Percentiles rank a stretch among this genome's conserved stretches.
Conservation (phyloP, 257 asterid species). For the Primulina eburnea region DNA sequence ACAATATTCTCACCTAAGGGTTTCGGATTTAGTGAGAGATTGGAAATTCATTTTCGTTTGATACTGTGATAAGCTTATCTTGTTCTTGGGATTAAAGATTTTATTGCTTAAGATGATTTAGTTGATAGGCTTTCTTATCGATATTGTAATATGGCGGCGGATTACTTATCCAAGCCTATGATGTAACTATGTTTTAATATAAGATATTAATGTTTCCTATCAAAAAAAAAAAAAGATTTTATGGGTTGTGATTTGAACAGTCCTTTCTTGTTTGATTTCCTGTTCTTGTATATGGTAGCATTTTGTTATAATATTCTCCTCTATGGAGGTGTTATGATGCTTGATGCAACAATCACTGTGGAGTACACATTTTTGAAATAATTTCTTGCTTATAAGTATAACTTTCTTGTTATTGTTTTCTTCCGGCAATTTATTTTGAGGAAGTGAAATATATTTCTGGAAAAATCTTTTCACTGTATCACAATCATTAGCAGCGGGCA, state of each 20-base stretch:
- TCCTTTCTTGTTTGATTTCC: neutral
- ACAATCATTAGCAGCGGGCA: conserved; percentile 21
- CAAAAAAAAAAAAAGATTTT: too few relatives aligned
- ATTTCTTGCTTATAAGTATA: neutral
- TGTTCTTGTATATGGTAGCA: neutral
- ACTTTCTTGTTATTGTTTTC: conserved; percentile 18
- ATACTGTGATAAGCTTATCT: too few relatives aligned
- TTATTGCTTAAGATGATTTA: too few relatives aligned
- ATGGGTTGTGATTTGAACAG: neutral
- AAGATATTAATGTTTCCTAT: too few relatives aligned
- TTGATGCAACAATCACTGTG: conserved; percentile 11
- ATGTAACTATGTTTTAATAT: too few relatives aligned
- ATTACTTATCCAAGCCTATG: too few relatives aligned
- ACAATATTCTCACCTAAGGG: too few relatives aligned
- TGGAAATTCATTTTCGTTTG: too few relatives aligned
- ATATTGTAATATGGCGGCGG: too few relatives aligned
- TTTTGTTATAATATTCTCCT: neutral
- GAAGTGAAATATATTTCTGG: conserved; percentile 26
- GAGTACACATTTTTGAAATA: neutral
- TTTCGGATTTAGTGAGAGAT: too few relatives aligned
- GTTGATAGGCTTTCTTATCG: too few relatives aligned
- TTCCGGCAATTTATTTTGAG: conserved; percentile 28
- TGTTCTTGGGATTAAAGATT: too few relatives aligned
- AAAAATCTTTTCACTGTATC: conserved; percentile 25
- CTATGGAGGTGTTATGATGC: neutral